Conservation (phyloP, 106 monocot genomes). For the Dioscorea zingiberensis region DNA sequence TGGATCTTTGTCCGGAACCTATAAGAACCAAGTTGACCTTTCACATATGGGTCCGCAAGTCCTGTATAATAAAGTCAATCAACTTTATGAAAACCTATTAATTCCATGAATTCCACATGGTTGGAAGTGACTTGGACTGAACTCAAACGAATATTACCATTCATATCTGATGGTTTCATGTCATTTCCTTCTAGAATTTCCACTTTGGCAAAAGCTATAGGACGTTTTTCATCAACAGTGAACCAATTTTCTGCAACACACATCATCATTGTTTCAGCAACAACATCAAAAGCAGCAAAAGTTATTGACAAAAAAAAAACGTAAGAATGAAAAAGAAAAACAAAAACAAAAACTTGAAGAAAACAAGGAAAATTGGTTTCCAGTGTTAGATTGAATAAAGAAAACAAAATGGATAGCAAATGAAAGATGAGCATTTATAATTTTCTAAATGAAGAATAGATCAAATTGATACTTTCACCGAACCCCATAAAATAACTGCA, state of each 20-base stretch:
- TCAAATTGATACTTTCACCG: too few relatives aligned
- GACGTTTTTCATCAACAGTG: constrained; percentile 66
- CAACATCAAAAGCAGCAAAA: too few relatives aligned
- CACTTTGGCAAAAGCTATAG: constrained; percentile 65
- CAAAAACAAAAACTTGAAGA: too few relatives aligned
- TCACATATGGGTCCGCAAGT: constrained; percentile 87
- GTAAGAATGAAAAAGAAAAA: too few relatives aligned
- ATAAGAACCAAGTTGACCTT: constrained; percentile 61
- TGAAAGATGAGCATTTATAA: too few relatives aligned
- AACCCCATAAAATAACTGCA: too few relatives aligned
- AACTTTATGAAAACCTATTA: neutral
- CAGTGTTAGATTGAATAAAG: neutral
- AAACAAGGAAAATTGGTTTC: too few relatives aligned
- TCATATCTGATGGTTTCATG: constrained; percentile 84
- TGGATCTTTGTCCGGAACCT: constrained; percentile 78
- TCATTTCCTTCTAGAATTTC: constrained; percentile 86
- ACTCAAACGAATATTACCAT: constrained; percentile 25
- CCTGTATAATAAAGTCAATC: constrained; percentile 29
- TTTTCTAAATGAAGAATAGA: too few relatives aligned
- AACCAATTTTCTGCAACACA: constrained; percentile 63
- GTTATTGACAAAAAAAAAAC: too few relatives aligned
- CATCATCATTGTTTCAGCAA: too few relatives aligned
- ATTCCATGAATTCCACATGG: neutral
- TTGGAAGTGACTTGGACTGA: neutral
- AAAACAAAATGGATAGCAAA: too few relatives aligned